Evolutionary conservation across 2,329 filamentous ascomycete genomes (phyloP), one percentile per base, ranked within the genome.

Genomic region (Apiospora sp.): DNA sequence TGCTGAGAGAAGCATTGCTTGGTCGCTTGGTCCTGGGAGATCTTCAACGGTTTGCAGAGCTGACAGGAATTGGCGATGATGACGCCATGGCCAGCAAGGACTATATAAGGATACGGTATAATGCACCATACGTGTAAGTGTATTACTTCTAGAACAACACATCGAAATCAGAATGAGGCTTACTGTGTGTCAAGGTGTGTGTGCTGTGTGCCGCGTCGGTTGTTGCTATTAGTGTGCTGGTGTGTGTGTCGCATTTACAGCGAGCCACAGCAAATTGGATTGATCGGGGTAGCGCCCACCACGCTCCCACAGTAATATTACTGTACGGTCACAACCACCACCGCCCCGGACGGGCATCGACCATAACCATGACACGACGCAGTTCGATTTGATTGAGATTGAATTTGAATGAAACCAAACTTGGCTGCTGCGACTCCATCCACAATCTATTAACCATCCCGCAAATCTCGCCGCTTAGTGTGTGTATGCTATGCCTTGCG

Each of bases 351-450:
- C 44, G 27, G 27, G 27, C 27, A 30, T 30, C 27, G 4, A 48
- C 46, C 51, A 30, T 30, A 13, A 54, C 51, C 51, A 30, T 7
- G 27, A 58, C 27, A 34, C 51, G 51, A 58, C 51, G 14, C 51
- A 34, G 27, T 16, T 8, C 27, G 30, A 61, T 61, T 61, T 37
- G 30, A 61, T 37, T 34, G 54, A 37, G 54, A 61, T 37, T 34
- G 54, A 34, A 34, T 61, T 61, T 16, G 30, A 61, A 61, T 37
- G 51, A 58, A 37, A 37, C 54, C 54, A 61, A 22, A 37, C 54
- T 61, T 37, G 54, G 54, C 16, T 61, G 54, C 27, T 22, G 54
- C 46, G 49, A 37, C 54, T 22, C 54, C 54, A 61, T 61, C 54
- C 27, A 61, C 54, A 61, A 61, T 61, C 54, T 61, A 61, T 61